Evolutionary conservation across 805 yeast species (phyloP), one percentile per base, ranked within the genome.

Genomic region (Priceomyces melissophilus): DNA sequence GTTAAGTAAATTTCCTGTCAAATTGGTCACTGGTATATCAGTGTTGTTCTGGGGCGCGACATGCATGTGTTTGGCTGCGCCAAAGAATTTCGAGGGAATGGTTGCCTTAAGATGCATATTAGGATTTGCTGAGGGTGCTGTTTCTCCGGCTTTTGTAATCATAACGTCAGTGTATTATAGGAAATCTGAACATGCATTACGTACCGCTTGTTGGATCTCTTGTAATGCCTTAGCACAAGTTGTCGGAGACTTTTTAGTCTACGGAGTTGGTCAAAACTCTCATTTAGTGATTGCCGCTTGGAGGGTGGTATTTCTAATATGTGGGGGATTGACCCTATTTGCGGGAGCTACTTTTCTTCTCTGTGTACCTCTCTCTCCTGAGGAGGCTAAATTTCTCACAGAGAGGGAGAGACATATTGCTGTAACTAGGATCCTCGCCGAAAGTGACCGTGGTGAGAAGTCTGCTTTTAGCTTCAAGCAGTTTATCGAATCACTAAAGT

Each of bases 1-100:
- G 1, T 53, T 81, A 20, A 89, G 84, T 56, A 67, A 65, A 39
- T 73, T 79, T 38, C 84, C 82, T 2, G 26, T 35, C 10, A 32
- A 30, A n/a, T 25, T 17, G 13, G 37, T 41, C 5, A 27, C 37
- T 15, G 39, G 44, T 15, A 32, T 33, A 12, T 20, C 32, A 2
- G 15, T 41, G 5, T 20, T 41, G 9, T 17, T 30, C 10, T 37
- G 39, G 41, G 38, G 37, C 4, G 41, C 35, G 10, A 20, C 30
- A n/a, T 35, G 39, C 10, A 37, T 35, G 26, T 26, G 39, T 26
- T 34, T 32, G 13, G 40, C 36, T n/a, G 39, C 43, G 8, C 36
- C 40, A 13, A 38, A 41, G 47, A 43, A 41, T 34, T 29, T 29
- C 9, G 32, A 29, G 6, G 55, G 54, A 5, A 42, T 43, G 10